A percentile compares a stretch with the other conserved stretches of the same genome.
phyloP scores from a whole-genome alignment of 345 rosid genomes.

The Turnera subulata region DNA sequence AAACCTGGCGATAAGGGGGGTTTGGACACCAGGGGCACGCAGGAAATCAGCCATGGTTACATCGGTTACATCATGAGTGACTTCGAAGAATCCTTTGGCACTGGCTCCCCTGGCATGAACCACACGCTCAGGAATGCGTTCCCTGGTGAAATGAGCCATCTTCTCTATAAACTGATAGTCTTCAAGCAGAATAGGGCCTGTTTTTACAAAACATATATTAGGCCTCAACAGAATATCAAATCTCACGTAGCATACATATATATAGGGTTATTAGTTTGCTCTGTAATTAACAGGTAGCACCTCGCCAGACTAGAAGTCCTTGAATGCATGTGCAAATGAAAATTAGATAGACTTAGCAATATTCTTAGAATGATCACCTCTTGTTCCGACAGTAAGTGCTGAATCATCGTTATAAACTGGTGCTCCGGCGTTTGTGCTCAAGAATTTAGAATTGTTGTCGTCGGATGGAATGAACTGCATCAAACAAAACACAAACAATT shows the following conservation, averaged over 20 bases:
- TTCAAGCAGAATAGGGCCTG: slow-evolving; percentile 29
- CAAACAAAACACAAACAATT: neutral
- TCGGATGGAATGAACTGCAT: slow-evolving; percentile 15
- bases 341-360: too few species aligned
- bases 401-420: slow-evolving; percentile 19
- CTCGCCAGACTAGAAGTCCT: too few species aligned
- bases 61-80: slow-evolving; percentile 23
- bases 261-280: too few species aligned
- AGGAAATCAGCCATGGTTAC: slow-evolving; percentile 28
- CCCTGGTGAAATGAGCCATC: slow-evolving; percentile 26
- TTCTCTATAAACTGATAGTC: slow-evolving; percentile 29
- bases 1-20: slow-evolving; percentile 27
- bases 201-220: neutral
- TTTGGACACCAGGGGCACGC: slow-evolving; percentile 31
- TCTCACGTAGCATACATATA: too few species aligned
- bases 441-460: slow-evolving; percentile 12
- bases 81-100: slow-evolving; percentile 31
- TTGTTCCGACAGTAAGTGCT: slow-evolving; percentile 18
- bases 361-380: slow-evolving; percentile 5
- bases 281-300: too few species aligned
- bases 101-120: slow-evolving; percentile 30
- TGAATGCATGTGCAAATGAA: too few species aligned
- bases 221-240: neutral
- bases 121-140: slow-evolving; percentile 31
- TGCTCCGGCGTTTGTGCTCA: slow-evolving; percentile 16